These are phyloP conservation scores for Alternaria ethzedia DNA, from an alignment of 2,329 filamentous ascomycete genomes.

Conservation along the genomic window DNA sequence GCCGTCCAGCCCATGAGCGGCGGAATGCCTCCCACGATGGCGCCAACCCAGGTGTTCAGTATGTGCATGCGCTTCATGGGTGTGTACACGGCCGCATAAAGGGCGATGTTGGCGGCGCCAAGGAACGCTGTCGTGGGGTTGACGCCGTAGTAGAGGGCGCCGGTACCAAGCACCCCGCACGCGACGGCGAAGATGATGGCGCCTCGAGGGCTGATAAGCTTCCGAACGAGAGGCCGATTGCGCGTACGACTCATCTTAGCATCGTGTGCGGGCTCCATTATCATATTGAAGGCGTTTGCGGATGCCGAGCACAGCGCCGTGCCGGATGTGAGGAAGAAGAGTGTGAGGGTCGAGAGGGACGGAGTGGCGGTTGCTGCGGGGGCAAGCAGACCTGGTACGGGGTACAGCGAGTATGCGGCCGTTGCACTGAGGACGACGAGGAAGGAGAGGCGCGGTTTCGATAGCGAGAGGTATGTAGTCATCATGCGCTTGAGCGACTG, in stretches of 20 bases:
- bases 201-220: slow-evolving; percentile 72
- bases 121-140: slow-evolving; percentile 92
- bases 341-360: slow-evolving; percentile 86
- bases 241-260: slow-evolving; percentile 92
- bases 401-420: slow-evolving; percentile 90
- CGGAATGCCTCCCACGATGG: slow-evolving; percentile 89
- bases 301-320: slow-evolving; percentile 88
- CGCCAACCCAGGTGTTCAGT: slow-evolving; percentile 94
- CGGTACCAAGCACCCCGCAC: slow-evolving; percentile 72
- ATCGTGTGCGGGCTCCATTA: slow-evolving; percentile 89
- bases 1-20: slow-evolving; percentile 98
- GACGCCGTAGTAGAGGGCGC: slow-evolving; percentile 82
- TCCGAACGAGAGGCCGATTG: slow-evolving; percentile 85
- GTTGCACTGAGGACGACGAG: slow-evolving; percentile 91
- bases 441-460: slow-evolving; percentile 93
- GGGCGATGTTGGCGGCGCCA: slow-evolving; percentile 80
- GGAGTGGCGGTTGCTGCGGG: slow-evolving; percentile 71
- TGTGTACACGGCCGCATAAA: slow-evolving; percentile 93
- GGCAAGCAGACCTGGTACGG: slow-evolving; percentile 83
- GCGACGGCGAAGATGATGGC: slow-evolving; percentile 81
- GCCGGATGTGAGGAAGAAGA: slow-evolving; percentile 88
- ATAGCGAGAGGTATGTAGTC: slow-evolving; percentile 84
- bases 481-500: slow-evolving; percentile 69
- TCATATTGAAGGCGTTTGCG: slow-evolving; percentile 96
- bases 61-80: slow-evolving; percentile 86